Conservation (phyloP, 2,329 filamentous ascomycete species). For the Fusarium nodosum region DNA sequence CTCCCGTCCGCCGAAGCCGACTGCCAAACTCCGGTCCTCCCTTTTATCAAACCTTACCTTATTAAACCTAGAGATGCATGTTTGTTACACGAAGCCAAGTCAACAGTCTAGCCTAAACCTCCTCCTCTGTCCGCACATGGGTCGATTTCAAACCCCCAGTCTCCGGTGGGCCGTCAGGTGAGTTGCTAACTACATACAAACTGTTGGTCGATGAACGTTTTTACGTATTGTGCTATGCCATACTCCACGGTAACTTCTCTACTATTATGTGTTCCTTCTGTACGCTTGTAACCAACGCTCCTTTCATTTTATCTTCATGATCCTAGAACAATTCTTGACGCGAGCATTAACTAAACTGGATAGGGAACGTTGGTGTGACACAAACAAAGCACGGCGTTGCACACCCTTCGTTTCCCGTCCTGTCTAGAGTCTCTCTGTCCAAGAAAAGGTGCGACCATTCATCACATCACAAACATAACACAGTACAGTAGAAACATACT, state of each 20-base stretch:
- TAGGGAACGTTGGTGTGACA: constrained; percentile 37
- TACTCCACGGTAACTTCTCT: neutral
- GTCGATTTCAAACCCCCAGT: neutral
- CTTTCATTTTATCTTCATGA: constrained; percentile 14
- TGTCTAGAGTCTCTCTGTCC: constrained; percentile 40
- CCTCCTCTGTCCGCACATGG: constrained; percentile 1
- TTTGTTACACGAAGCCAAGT: constrained; percentile 30
- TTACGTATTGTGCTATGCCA: constrained; percentile 9
- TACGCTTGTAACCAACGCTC: constrained; percentile 29
- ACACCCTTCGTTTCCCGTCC: constrained; percentile 47
- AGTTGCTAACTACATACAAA: constrained; percentile 2
- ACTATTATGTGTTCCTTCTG: constrained; percentile 5
- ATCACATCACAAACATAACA: constrained; percentile 6
- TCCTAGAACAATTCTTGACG: constrained; percentile 27
- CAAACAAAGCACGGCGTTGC: constrained; percentile 45
- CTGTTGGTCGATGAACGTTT: constrained; percentile 12
- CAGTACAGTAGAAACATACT: constrained; percentile 22
- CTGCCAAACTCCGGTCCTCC: constrained; percentile 25
- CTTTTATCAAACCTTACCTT: constrained; percentile 32
- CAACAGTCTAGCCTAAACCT: constrained; percentile 12
- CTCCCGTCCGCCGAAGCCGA: constrained; percentile 41
- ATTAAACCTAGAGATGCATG: constrained; percentile 17
- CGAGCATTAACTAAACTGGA: constrained; percentile 26
- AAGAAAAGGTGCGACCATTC: constrained; percentile 21
- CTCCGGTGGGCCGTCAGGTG: constrained; percentile 10